phyloP scores from a whole-genome alignment of 2,329 filamentous ascomycete genomes.

The Aspergillus ustus region DNA sequence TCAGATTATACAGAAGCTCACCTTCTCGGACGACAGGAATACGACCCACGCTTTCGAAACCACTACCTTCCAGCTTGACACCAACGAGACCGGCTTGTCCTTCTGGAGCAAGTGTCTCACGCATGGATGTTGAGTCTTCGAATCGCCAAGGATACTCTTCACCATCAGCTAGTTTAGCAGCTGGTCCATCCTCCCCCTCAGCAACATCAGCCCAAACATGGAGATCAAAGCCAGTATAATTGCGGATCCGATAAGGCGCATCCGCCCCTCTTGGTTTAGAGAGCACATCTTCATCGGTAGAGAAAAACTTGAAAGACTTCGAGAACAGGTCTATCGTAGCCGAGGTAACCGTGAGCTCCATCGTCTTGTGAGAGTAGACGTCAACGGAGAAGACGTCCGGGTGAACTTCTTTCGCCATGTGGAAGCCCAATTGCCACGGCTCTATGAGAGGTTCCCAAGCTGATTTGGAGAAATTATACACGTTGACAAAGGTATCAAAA shows the following conservation, averaged over 20 bases:
- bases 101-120: constrained; percentile 87
- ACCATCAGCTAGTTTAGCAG: constrained; percentile 80
- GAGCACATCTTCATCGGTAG: constrained; percentile 84
- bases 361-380: constrained; percentile 82
- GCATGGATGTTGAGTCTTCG: constrained; percentile 94
- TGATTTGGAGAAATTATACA: constrained; percentile 99
- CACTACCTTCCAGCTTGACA: constrained; percentile 86
- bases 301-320: constrained; percentile 90
- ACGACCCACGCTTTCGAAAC: constrained; percentile 86
- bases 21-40: constrained; percentile 94
- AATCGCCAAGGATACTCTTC: constrained; percentile 95
- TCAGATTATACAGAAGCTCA: constrained; percentile 85
- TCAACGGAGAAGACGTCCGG: constrained; percentile 82
- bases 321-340: constrained; percentile 91
- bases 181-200: constrained; percentile 68
- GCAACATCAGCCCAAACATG: constrained; percentile 79
- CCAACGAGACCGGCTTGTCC: constrained; percentile 78
- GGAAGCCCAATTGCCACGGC: constrained; percentile 93
- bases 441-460: constrained; percentile 97
- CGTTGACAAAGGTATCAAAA: constrained; percentile 93
- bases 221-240: constrained; percentile 93
- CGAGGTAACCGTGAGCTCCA: constrained; percentile 91
- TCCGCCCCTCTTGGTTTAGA: constrained; percentile 91
- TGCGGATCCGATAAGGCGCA: constrained; percentile 89
- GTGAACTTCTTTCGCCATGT: constrained; percentile 76